A percentile compares a stretch with the other conserved stretches of the same genome.
Conservation (phyloP, 2,329 filamentous ascomycete genomes). For the Chaetomium globosum region DNA sequence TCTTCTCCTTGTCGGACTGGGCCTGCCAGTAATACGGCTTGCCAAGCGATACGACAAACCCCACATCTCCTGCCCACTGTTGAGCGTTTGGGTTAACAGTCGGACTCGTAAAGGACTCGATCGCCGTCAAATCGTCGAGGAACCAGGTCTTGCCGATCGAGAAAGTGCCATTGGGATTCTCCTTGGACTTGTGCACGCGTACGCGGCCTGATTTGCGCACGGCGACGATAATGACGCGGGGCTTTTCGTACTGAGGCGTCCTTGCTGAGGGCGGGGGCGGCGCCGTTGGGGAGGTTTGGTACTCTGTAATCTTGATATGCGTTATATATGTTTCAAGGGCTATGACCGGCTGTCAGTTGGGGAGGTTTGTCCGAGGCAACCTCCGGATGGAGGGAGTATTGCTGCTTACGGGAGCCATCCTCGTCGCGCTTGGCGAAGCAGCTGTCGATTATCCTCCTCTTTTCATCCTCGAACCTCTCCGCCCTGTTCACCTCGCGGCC, state of each 20-base stretch:
- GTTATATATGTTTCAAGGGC: constrained; percentile 96
- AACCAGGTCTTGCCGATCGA: constrained; percentile 99
- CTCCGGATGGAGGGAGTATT: constrained; percentile 3
- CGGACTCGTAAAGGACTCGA: constrained; percentile 77
- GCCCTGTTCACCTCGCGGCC: constrained; percentile 55
- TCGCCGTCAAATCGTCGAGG: constrained; percentile 80
- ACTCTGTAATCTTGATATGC: constrained; percentile 89
- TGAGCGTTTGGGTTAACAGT: constrained; percentile 60
- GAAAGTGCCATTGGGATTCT: constrained; percentile 91
- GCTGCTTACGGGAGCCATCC: constrained; percentile 74
- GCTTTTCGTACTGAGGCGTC: constrained; percentile 75
- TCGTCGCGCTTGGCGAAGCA: constrained; percentile 90
- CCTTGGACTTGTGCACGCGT: constrained; percentile 93
- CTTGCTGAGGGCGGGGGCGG: constrained; percentile 81
- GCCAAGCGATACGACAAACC: constrained; percentile 84
- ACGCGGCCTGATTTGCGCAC: constrained; percentile 91
- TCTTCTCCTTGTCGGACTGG: constrained; percentile 91
- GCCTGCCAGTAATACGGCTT: constrained; percentile 99
- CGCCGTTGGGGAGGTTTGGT: constrained; percentile 75
- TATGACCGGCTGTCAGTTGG: constrained; percentile 41
- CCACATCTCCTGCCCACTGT: constrained; percentile 79
- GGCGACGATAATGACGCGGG: constrained; percentile 87
- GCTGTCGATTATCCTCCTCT: constrained; percentile 88
- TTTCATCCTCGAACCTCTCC: constrained; percentile 95
- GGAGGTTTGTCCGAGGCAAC: constrained; percentile 19